Base-by-base conservation (phyloP, 129 eudicot species). In the Helianthus tuberosus region DNA sequence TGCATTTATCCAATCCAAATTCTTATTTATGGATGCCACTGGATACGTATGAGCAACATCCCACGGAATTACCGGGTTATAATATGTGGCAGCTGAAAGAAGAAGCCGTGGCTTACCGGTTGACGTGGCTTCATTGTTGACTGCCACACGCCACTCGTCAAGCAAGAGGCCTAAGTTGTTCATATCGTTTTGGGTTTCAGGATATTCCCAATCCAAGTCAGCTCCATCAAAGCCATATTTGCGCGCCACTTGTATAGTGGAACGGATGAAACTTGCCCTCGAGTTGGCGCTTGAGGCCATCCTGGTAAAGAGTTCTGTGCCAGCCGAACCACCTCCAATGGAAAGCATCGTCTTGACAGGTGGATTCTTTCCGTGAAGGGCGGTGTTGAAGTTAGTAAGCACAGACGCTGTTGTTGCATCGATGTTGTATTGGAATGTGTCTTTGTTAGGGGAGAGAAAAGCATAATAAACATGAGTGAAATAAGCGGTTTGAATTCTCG, bases 131-230 rank as follows among this genome's bases (percentile, higher is more conserved):
- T 91, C 97, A 48, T 75, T 62, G 25, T 78, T 39, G 17, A 91
- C 88, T 68, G 76, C 89, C 41, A 38, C 75, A 23, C 94, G 81
- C 97, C 97, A 91, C 67, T 91, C 89, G 0, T 75, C 64, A 11
- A 91, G 53, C 43, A 91, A 77, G 17, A n/a, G 38, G 27, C 80
- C 76, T 13, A 84, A 76, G 74, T 91, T 81, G 7, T 65, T 67
- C 97, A 91, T 88, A 38, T 86, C 95, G 3, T 16, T 8, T 3
- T 83, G 79, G 20, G 63, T 75, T 50, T 74, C 72, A 29, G 97
- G 97, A 68, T 58, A 86, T 64, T 91, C 97, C 97, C 97, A 88
- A 39, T 91, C 97, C 5, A 88, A 77, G 69, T 88, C 97, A 36
- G 86, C 63, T 8, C 97, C 97, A 41, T 91, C 88, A 54, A 91